Conservation (phyloP, 768 basidiomycete species). For the Xerocomellus dryophilus region DNA sequence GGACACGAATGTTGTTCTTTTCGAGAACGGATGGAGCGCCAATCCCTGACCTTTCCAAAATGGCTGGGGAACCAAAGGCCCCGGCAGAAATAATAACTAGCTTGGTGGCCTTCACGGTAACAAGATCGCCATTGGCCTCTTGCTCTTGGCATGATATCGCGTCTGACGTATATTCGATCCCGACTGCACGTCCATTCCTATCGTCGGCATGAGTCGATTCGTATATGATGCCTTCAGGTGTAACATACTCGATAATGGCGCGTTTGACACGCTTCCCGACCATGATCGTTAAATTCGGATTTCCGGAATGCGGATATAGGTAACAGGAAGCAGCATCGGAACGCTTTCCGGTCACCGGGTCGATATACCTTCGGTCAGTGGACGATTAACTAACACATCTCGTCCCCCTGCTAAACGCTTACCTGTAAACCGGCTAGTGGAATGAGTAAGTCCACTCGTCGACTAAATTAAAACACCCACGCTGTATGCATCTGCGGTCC, state of each 20-base stretch:
- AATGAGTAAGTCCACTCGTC: not conserved
- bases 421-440: conserved; percentile 20
- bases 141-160: conserved; percentile 22
- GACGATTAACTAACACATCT: not conserved
- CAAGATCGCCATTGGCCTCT: conserved; percentile 1
- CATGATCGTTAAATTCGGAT: conserved; percentile 30
- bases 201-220: not conserved
- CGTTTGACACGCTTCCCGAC: conserved; percentile 24
- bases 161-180: conserved; percentile 37
- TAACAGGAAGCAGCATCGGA: conserved; percentile 35
- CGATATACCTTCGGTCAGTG: conserved; percentile 45
- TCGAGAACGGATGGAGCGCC: conserved; percentile 51
- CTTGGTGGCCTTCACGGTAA: conserved; percentile 27
- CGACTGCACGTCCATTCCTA: conserved; percentile 37
- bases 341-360: conserved; percentile 37
- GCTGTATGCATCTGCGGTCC: conserved; percentile 23
- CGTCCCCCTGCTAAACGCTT: not conserved
- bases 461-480: conserved; percentile 12
- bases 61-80: conserved; percentile 53
- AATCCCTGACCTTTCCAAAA: conserved; percentile 67
- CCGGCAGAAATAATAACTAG: conserved; percentile 53
- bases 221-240: not conserved
- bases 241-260: conserved; percentile 4
- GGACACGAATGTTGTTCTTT: conserved; percentile 41
- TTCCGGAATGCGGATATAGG: conserved; percentile 34